Base-by-base conservation (phyloP, 768 basidiomycete genomes). In the Naganishia friedmannii region DNA sequence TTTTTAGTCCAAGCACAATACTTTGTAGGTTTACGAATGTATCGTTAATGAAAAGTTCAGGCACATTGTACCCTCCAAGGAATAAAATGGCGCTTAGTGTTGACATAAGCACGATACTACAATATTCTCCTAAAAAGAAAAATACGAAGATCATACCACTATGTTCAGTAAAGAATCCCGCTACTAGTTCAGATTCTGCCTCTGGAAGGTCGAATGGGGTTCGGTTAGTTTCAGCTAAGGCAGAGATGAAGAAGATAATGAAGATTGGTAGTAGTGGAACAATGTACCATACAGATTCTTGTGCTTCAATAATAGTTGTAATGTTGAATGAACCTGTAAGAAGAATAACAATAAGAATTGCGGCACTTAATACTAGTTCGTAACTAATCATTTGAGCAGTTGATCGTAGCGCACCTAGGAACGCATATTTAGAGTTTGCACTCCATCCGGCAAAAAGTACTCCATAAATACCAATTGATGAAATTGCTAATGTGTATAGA, bases 31-130 rank as follows among this genome's bases (percentile, higher is more conserved):
- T 75, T 54, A 76, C 60, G 29, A 75, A 67, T 37, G 74, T 70
- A 67, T 76, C 68, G 58, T 76, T 76, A 69, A 70, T 65, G 67
- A 76, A 72, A 55, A 76, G 29, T 70, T 76, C 75, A 65, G 74
- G 74, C 53, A 71, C 56, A 53, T 75, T 71, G 70, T 76, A 76
- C 26, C 75, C 75, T 9, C 74, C 75, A 31, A 76, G 65, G 60
- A 76, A 76, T 67, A 76, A 65, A 34, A 76, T 75, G 48, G 74
- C 68, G 8, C 72, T 71, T 23, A 76, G 63, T 26, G 68, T 71
- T 51, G 66, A 69, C 69, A 76, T 73, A 72, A 76, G 70, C 31
- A 76, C 75, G 66, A 76, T 76, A 65, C 73, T 74, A 72, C 74
- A 69, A 66, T 76, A 76, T 68, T 76, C 75, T n/a, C 65, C 74